Evolutionary conservation across 192 early-diverging fungal genomes (phyloP).

Genomic region (Paraglomus brasilianum): DNA sequence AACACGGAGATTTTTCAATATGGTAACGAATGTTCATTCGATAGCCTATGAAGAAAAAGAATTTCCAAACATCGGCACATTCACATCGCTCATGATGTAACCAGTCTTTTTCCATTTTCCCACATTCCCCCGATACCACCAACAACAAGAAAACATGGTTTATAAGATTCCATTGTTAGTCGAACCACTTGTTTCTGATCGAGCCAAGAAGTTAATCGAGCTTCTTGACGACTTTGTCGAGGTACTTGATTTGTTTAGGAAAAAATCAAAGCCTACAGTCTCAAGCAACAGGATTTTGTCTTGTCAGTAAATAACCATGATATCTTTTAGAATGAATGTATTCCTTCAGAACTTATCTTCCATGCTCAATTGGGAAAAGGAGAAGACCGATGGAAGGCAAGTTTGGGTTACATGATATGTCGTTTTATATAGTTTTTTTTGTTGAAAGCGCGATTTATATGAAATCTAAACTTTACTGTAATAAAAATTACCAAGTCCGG

Average conservation of each 20-base stretch:
- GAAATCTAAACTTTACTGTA: not conserved
- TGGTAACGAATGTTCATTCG: too few species aligned
- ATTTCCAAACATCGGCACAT: too few species aligned
- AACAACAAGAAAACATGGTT: conserved; percentile 16
- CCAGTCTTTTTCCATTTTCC: too few species aligned
- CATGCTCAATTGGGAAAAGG: conserved; percentile 69
- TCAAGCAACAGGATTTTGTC: conserved; percentile 1
- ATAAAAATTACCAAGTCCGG: too few species aligned
- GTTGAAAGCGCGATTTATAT: too few species aligned
- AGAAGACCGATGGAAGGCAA: conserved; percentile 82
- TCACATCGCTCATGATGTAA: too few species aligned
- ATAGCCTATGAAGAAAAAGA: too few species aligned
- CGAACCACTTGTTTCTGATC: conserved; percentile 48
- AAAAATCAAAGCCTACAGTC: not conserved
- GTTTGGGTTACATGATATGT: not conserved
- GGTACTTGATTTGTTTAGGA: conserved; percentile 33
- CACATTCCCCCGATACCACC: too few species aligned
- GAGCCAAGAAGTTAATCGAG: conserved; percentile 54
- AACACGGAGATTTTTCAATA: too few species aligned
- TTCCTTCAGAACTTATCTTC: conserved; percentile 85
- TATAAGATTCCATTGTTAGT: conserved; percentile 24
- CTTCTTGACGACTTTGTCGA: conserved; percentile 61
- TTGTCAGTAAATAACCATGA: not conserved
- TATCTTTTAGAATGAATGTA: conserved; percentile 75
- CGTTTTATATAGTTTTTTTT: not conserved